Base-by-base conservation (phyloP, 768 basidiomycete species). In the Mycena epipterygia region DNA sequence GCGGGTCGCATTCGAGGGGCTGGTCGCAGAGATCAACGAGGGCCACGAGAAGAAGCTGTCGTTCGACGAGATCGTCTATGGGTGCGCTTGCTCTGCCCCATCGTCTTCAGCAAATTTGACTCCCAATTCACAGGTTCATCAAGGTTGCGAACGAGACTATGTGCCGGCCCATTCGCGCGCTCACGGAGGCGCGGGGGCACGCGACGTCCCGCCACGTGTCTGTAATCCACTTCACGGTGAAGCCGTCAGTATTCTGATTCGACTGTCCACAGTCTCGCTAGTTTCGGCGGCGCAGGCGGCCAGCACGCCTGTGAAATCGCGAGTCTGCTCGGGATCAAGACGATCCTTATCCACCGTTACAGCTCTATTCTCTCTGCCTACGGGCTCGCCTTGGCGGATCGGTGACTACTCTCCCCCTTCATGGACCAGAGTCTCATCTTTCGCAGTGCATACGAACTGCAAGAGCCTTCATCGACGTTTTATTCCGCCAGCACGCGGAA, bases 81-180 rank as follows among this genome's bases (percentile, higher is more conserved):
- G 95, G 93, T 94, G 42, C 21, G 89, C 79, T 33, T 19, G 21
- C 46, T 41, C 17, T n/a, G 25, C 12, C 49, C 5, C 37, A 12
- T 67, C 44, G 23, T 64, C 23, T 9, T 16, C 21, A 7, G 27
- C 35, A 14, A 14, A 41, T 62, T 68, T 29, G 21, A 48, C 6
- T n/a, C 29, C 1, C 2, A 33, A 13, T 19, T 29, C 33, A 7
- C 56, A 95, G 96, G 6, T 98, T 96, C 80, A 93, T 98, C 82
- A 95, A 96, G 76, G 96, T 97, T 13, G 96, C 96, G 12, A 98
- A 98, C 74, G 97, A 98, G 83, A 96, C 95, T 0, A 98, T 98
- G 96, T 93, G 92, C 72, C 84, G 97, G 53, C 97, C 97, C 11
- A 97, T 98, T 65, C 90, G 97, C 3, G 91, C 95, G 2, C 80